Evolutionary conservation across 2,329 filamentous ascomycete genomes (phyloP).

Genomic region (Pezicula rhizophila): DNA sequence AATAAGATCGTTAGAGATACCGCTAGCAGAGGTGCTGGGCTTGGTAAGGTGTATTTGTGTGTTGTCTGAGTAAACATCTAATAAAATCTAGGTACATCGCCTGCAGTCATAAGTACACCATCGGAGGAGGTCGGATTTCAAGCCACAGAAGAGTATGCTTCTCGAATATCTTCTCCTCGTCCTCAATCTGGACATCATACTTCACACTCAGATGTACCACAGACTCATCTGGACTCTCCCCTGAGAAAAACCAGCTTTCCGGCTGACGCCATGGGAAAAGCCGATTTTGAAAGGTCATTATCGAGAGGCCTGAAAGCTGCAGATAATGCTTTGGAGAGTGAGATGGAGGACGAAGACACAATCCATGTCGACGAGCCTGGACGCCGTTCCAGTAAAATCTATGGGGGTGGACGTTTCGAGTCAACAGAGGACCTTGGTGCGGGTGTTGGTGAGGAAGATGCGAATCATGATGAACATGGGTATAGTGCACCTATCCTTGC

Average conservation of each 20-base stretch:
- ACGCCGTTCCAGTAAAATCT: slow-evolving; percentile 37
- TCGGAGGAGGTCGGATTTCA: slow-evolving; percentile 88
- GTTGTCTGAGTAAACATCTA: slow-evolving; percentile 19
- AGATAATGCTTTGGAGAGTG: slow-evolving; percentile 36
- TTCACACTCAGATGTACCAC: slow-evolving; percentile 38
- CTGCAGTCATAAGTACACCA: slow-evolving; percentile 65
- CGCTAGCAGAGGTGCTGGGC: slow-evolving; percentile 43
- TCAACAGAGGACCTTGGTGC: slow-evolving; percentile 45
- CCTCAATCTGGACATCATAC: slow-evolving; percentile 39
- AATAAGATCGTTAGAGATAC: slow-evolving; percentile 83
- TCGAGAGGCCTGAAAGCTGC: slow-evolving; percentile 28
- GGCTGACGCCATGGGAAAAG: slow-evolving; percentile 17
- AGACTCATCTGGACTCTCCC: slow-evolving; percentile 32
- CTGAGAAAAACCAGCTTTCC: slow-evolving; percentile 41
- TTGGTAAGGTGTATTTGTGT: slow-evolving; percentile 37
- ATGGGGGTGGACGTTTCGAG: slow-evolving; percentile 34
- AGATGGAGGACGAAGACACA: slow-evolving; percentile 48
- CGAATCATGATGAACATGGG: slow-evolving; percentile 51
- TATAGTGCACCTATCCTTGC: slow-evolving; percentile 80
- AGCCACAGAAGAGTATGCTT: slow-evolving; percentile 77
- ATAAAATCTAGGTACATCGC: slow-evolving; percentile 51
- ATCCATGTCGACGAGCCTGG: slow-evolving; percentile 73
- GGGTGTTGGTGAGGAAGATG: slow-evolving; percentile 35
- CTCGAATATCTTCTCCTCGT: slow-evolving; percentile 66
- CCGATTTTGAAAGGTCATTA: slow-evolving; percentile 30